phyloP scores from a whole-genome alignment of 2,329 filamentous ascomycete species.

The Ophiocordyceps sinensis region DNA sequence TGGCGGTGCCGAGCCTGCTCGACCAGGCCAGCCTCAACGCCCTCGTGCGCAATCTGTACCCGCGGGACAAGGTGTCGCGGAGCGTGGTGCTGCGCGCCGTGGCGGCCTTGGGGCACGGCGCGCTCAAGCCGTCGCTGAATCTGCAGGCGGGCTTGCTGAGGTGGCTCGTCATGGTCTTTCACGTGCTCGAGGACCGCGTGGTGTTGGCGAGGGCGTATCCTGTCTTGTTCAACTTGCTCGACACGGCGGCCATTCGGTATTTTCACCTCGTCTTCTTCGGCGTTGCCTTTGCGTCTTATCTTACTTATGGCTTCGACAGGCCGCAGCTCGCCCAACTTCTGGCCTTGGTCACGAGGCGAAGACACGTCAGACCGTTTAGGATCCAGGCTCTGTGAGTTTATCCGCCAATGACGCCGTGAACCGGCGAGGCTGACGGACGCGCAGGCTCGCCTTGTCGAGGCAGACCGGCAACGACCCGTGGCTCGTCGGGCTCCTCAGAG shows the following conservation, averaged over 20 bases:
- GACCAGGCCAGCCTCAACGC: constrained; percentile 61
- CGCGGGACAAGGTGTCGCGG: constrained; percentile 46
- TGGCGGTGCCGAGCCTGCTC: constrained; percentile 52
- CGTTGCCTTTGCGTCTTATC: neutral
- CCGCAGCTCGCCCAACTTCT: constrained; percentile 60
- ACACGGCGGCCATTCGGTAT: constrained; percentile 62
- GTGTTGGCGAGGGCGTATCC: constrained; percentile 57
- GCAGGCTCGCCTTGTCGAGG: constrained; percentile 40
- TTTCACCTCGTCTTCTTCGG: neutral
- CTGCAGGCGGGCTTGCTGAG: constrained; percentile 58
- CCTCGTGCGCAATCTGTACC: constrained; percentile 63
- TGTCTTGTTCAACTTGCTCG: constrained; percentile 66
- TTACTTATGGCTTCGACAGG: constrained; percentile 13
- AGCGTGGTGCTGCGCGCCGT: constrained; percentile 51
- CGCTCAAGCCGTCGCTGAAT: constrained; percentile 55
- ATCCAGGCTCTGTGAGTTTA: constrained; percentile 55
- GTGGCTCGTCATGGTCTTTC: constrained; percentile 68
- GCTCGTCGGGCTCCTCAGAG: constrained; percentile 57
- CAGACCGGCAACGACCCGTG: constrained; percentile 59
- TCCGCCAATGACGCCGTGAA: no score
- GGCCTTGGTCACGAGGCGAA: constrained; percentile 63
- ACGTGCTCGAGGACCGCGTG: constrained; percentile 48
- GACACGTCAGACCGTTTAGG: constrained; percentile 70
- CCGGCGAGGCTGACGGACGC: neutral
- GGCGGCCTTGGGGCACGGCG: constrained; percentile 62